These are phyloP conservation scores for Starmerella roubikii DNA, from an alignment of 805 yeast genomes.

Conservation along the genomic window DNA sequence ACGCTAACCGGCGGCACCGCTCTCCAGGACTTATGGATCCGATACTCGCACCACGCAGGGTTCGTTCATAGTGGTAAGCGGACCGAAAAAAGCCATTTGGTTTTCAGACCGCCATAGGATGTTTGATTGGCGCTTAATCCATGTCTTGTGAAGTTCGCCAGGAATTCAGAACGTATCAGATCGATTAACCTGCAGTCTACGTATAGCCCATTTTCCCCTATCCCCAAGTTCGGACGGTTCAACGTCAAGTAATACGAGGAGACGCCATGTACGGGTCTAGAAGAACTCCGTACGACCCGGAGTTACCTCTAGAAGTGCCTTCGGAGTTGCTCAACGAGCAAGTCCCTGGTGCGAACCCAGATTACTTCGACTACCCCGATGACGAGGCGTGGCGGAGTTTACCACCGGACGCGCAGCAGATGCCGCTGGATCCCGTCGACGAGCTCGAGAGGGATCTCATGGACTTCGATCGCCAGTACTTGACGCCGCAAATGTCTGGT, in stretches of 20 bases:
- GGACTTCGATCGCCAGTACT: slow-evolving; percentile 2
- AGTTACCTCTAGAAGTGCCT: slow-evolving; percentile 2
- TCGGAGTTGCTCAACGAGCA: slow-evolving; percentile 5
- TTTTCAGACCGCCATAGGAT: too few species aligned
- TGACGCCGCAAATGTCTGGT: too few species aligned
- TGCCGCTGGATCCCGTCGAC: slow-evolving; percentile 16
- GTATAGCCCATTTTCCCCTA: neutral
- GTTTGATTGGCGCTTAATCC: too few species aligned
- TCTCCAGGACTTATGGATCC: too few species aligned
- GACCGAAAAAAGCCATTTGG: too few species aligned
- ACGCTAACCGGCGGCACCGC: too few species aligned
- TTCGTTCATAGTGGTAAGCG: too few species aligned
- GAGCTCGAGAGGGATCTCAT: slow-evolving; percentile 18
- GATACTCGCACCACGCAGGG: too few species aligned
- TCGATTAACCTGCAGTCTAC: too few species aligned
- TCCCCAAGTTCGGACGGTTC: too few species aligned
- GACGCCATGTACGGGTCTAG: slow-evolving; percentile 13
- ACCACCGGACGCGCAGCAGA: neutral
- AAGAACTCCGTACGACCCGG: slow-evolving; percentile 5
- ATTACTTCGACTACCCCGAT: neutral
- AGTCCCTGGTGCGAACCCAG: slow-evolving; percentile 1
- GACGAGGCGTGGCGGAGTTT: neutral
- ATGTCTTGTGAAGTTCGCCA: too few species aligned
- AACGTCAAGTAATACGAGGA: neutral
- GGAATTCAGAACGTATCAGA: too few species aligned